Evolutionary conservation across 192 early-diverging fungal species (phyloP).

Genomic region (Martensiomyces pterosporus): DNA sequence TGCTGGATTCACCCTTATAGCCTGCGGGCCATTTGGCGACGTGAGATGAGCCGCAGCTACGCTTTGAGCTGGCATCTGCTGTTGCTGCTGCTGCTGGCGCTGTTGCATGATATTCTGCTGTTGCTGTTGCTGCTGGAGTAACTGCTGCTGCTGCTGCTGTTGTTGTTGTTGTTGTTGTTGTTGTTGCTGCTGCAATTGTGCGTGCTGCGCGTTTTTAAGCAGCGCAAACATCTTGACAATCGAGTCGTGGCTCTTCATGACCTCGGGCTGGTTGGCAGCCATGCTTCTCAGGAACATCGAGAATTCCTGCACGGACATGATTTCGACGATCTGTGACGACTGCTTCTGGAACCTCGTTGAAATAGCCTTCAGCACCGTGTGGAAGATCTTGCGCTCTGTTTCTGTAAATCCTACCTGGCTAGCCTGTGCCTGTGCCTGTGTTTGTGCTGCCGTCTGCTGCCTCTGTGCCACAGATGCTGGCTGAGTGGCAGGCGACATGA

Average conservation of each 20-base stretch:
- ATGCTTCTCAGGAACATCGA: too few relatives aligned
- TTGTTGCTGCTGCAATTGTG: neutral
- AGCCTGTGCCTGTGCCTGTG: too few relatives aligned
- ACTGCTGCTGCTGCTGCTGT: neutral
- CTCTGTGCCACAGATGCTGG: constrained; percentile 1
- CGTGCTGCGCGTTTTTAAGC: constrained; percentile 2
- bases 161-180: neutral
- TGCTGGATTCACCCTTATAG: too few relatives aligned
- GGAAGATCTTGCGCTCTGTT: too few relatives aligned
- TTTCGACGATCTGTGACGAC: too few relatives aligned
- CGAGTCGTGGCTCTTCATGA: constrained; percentile 12
- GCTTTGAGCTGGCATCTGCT: neutral
- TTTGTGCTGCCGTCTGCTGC: too few relatives aligned
- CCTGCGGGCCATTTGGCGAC: too few relatives aligned
- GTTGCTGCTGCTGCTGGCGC: neutral
- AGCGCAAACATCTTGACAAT: constrained; percentile 19
- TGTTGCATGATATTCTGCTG: neutral
- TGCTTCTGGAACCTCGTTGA: too few relatives aligned
- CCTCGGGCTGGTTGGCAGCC: constrained; percentile 31
- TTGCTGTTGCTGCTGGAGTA: neutral
- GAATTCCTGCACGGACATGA: too few relatives aligned
- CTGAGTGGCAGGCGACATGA: constrained; percentile 24
- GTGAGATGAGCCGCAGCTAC: neutral
- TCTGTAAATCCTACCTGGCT: too few relatives aligned
- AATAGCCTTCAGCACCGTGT: constrained; percentile 12